Base-by-base conservation (phyloP, 176 grass and related monocot genomes). In the Triticum dicoccoides region DNA sequence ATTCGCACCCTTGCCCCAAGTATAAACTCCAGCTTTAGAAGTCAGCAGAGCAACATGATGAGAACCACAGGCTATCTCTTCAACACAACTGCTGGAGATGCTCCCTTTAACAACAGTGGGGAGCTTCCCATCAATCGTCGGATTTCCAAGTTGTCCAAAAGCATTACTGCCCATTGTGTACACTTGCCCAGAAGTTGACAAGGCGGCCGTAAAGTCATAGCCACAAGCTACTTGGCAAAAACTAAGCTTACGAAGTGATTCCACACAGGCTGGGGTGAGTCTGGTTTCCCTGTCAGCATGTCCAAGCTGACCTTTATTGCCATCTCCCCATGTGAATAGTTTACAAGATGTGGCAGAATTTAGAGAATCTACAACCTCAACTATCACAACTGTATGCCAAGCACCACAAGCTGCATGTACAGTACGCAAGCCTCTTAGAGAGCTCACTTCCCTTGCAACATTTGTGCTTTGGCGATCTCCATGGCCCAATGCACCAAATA, bases 261-360 rank as follows among this genome's bases (percentile, higher is more conserved):
- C 63, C 9, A 96, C 82, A 84, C 82, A 91, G 47, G 82, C 20
- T 63, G 94, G 94, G 73, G 91, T 7, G 34, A 91, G 79, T 77
- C 77, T 93, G 58, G 87, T 41, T 80, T 91, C 89, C 34, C 42
- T 88, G 79, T 96, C 86, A 80, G 79, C 82, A 86, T 93, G 94
- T 54, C 94, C 94, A 88, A 96, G 88, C 68, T 89, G 89, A 70
- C 82, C 81, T 87, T 93, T 93, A 83, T 93, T 89, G 12, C 94
- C 94, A 83, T 93, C 89, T 75, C 94, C 94, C 91, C 94, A 96
- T 75, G 94, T 93, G 61, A 93, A 93, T 77, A 96, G 66, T 77
- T 88, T 93, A 8, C 81, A 85, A 59, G 82, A 88, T 77, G 89
- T 80, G 68, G 65, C 80, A 44, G 80, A 83, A 91, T 91, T 83